Evolutionary conservation across 176 grass and related monocot species (phyloP).

Genomic region (Chrysopogon serrulatus): DNA sequence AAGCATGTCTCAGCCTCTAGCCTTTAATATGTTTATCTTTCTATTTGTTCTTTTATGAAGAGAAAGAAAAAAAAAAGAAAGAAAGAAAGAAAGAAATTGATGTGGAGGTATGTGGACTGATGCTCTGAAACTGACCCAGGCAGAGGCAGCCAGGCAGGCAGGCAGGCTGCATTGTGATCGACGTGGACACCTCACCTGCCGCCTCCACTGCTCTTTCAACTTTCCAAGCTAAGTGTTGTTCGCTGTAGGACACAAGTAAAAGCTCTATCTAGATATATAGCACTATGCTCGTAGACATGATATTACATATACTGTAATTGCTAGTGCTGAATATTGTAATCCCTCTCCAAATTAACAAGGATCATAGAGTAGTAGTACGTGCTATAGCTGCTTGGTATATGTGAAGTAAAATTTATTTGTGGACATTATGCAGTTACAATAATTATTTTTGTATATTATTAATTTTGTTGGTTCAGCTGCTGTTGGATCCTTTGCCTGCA

Average conservation of each 20-base stretch:
- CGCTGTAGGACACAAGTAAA: neutral
- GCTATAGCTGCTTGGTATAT: no score
- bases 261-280: neutral
- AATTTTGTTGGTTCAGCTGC: neutral
- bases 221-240: neutral
- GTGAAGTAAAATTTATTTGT: no score
- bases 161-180: neutral
- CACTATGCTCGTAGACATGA: neutral
- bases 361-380: no score
- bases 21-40: neutral
- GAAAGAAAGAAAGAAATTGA: neutral
- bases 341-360: neutral
- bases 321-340: neutral
- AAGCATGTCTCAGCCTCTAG: neutral
- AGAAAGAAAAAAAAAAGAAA: neutral
- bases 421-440: no score
- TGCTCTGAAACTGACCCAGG: slow-evolving; percentile 2
- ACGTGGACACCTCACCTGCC: slow-evolving; percentile 20
- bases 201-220: neutral
- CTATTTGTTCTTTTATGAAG: neutral
- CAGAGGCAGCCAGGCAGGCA: neutral
- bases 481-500: neutral
- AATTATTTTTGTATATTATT: neutral
- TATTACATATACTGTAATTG: neutral
- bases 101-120: neutral